Evolutionary conservation across 495 filamentous ascomycete species (phyloP).

Genomic region (Tuber magnatum): DNA sequence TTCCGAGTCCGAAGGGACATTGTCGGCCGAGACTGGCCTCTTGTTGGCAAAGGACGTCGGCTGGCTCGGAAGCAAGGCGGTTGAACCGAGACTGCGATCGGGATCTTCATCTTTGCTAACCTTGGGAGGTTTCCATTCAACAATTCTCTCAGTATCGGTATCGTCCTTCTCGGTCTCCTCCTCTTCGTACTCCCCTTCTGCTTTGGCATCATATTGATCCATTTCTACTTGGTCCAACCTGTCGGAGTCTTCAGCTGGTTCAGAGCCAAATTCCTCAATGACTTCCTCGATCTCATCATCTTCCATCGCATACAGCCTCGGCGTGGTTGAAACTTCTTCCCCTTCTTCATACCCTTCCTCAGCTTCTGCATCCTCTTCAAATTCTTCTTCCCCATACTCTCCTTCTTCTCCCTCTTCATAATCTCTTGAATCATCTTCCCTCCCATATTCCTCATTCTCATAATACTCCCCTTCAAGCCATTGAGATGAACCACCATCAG

Average conservation of each 20-base stretch:
- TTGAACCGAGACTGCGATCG: slow-evolving; percentile 23
- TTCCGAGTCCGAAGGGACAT: neutral
- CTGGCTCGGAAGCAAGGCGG: slow-evolving; percentile 24
- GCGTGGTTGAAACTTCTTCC: slow-evolving; percentile 6
- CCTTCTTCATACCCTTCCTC: slow-evolving; percentile 21
- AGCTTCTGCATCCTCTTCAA: slow-evolving; percentile 17
- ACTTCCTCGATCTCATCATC: slow-evolving; percentile 18
- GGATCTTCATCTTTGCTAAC: slow-evolving; percentile 4
- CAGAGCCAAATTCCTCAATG: slow-evolving; percentile 11
- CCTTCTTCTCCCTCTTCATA: slow-evolving; percentile 24
- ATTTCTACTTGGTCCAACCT: slow-evolving; percentile 2
- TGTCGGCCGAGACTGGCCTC: neutral
- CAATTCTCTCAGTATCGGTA: slow-evolving; percentile 20
- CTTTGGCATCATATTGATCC: slow-evolving; percentile 8
- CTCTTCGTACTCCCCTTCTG: slow-evolving; percentile 19
- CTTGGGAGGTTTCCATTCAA: slow-evolving; percentile 1
- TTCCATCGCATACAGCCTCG: slow-evolving; percentile 2
- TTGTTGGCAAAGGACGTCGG: slow-evolving; percentile 8
- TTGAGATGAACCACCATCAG: neutral
- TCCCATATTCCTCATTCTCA: slow-evolving; percentile 22
- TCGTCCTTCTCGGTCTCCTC: slow-evolving; percentile 34
- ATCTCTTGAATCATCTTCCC: slow-evolving; percentile 13
- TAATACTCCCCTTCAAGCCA: slow-evolving; percentile 14
- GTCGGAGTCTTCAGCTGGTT: slow-evolving; percentile 12
- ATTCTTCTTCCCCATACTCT: slow-evolving; percentile 4